Evolutionary conservation across 202 grass and related monocot species (phyloP).

Genomic region (Brachypodium distachyon): DNA sequence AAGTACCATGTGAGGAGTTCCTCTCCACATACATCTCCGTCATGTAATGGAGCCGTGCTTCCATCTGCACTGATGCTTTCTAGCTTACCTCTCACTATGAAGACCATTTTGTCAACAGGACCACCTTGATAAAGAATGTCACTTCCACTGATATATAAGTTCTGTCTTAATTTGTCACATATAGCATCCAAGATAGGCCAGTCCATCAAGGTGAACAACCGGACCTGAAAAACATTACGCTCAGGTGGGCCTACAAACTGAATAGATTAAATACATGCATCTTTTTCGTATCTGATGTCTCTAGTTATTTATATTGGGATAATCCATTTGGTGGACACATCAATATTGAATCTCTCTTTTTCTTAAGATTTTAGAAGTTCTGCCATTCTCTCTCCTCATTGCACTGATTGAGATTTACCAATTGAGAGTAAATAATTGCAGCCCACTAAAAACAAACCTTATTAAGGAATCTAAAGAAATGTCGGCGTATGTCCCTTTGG

Average conservation of each 20-base stretch:
- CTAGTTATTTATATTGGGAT: not conserved
- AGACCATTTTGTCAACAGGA: conserved; percentile 88
- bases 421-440: not conserved
- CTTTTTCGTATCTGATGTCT: not conserved
- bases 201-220: conserved; percentile 82
- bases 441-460: conserved; percentile 37
- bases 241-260: not conserved
- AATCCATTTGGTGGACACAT: not conserved
- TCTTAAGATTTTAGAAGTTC: not conserved
- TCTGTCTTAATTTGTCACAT: conserved; percentile 82
- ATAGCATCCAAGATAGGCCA: conserved; percentile 89
- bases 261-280: not conserved
- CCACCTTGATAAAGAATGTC: conserved; percentile 73
- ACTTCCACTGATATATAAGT: conserved; percentile 79
- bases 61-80: conserved; percentile 83
- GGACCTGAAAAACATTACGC: conserved; percentile 45
- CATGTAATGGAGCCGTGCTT: conserved; percentile 53
- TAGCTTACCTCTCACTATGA: conserved; percentile 85
- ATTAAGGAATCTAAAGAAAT: conserved; percentile 89
- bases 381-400: not conserved
- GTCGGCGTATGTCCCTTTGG: conserved; percentile 79
- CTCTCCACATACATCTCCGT: conserved; percentile 94
- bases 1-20: conserved; percentile 94
- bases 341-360: not conserved
- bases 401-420: not conserved